Evolutionary conservation across 306 rosid genomes (phyloP).

Genomic region (Trifolium repens): DNA sequence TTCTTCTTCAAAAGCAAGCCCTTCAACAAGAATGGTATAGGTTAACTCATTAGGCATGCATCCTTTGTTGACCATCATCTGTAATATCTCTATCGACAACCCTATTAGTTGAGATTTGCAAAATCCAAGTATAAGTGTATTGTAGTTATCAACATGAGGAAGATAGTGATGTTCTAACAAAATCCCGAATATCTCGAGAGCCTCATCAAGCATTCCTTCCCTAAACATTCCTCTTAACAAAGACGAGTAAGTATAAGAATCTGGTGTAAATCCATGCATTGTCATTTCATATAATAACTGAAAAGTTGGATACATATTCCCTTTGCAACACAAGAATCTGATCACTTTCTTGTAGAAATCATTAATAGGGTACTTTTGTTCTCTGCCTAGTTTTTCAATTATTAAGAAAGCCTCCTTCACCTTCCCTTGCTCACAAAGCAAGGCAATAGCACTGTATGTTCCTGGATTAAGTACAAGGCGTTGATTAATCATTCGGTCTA

Average conservation of each 20-base stretch:
- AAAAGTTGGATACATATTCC: slow-evolving; percentile 86
- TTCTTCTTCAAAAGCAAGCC: slow-evolving; percentile 75
- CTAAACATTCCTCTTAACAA: slow-evolving; percentile 85
- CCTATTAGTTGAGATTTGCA: slow-evolving; percentile 79
- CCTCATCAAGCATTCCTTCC: slow-evolving; percentile 89
- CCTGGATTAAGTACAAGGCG: slow-evolving; percentile 74
- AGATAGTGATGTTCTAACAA: slow-evolving; percentile 71
- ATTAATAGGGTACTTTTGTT: slow-evolving; percentile 54
- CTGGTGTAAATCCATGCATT: slow-evolving; percentile 72
- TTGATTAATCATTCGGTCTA: slow-evolving; percentile 69
- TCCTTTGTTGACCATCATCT: slow-evolving; percentile 73
- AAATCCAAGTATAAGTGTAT: slow-evolving; percentile 75
- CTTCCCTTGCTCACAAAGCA: slow-evolving; percentile 74
- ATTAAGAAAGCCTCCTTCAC: slow-evolving; percentile 74
- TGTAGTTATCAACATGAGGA: slow-evolving; percentile 75
- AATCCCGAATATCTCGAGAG: slow-evolving; percentile 70
- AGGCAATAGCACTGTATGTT: slow-evolving; percentile 76
- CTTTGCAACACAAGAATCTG: slow-evolving; percentile 78
- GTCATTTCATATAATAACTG: slow-evolving; percentile 84
- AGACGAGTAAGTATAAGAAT: slow-evolving; percentile 77
- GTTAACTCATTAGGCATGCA: slow-evolving; percentile 79
- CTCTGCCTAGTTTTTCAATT: slow-evolving; percentile 66
- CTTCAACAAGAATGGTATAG: slow-evolving; percentile 80
- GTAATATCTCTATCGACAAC: slow-evolving; percentile 62
- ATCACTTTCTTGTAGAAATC: slow-evolving; percentile 68